Evolutionary conservation across 2,329 filamentous ascomycete genomes (phyloP).

Genomic region (Aspergillus pseudoglaucus): DNA sequence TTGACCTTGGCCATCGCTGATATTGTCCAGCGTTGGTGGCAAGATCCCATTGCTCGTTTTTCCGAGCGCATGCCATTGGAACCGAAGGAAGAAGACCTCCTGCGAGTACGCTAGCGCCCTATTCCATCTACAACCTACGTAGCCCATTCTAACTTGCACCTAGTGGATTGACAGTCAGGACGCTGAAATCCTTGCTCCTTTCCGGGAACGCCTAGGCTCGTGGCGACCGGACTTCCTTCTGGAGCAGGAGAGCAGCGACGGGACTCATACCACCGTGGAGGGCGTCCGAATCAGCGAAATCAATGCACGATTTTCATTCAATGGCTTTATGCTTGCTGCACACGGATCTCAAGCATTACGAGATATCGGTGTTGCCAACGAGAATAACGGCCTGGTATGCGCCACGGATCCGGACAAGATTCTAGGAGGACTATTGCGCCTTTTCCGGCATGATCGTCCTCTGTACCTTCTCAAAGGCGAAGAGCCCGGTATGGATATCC

Average conservation of each 20-base stretch:
- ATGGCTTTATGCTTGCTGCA: too few species aligned
- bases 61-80: constrained; percentile 23
- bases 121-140: background rate
- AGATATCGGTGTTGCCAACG: background rate
- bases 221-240: constrained; percentile 25
- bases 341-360: too few species aligned
- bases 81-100: constrained; percentile 18
- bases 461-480: constrained; percentile 13
- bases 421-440: constrained; percentile 3
- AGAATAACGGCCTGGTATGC: constrained; percentile 2
- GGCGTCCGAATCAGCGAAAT: too few species aligned
- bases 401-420: constrained; percentile 3
- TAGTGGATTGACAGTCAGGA: constrained; percentile 1
- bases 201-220: constrained; percentile 9
- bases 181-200: background rate
- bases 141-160: background rate
- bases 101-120: constrained; percentile 9
- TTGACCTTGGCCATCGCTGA: constrained; percentile 18
- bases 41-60: constrained; percentile 16
- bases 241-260: too few species aligned
- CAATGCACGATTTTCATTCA: too few species aligned
- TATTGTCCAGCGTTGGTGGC: constrained; percentile 24
- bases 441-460: constrained; percentile 8
- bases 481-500: background rate
- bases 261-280: too few species aligned